Percentiles rank a stretch among this genome's conserved stretches.
Evolutionary conservation across 2,329 filamentous ascomycete species (phyloP).

Genomic region (Colletotrichum sp.): DNA sequence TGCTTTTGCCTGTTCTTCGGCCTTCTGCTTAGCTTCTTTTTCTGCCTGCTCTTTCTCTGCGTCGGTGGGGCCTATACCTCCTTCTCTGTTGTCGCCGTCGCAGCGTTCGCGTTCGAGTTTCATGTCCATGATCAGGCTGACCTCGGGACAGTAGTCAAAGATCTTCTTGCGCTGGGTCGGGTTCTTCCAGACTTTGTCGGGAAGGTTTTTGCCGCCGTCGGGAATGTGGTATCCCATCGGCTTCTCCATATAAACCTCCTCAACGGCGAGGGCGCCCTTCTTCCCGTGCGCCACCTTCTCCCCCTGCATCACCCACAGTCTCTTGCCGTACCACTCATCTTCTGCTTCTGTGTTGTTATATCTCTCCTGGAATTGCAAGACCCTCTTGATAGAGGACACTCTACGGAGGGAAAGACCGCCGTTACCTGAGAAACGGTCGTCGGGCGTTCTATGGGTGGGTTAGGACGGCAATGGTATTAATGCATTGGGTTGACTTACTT

Average conservation of each 20-base stretch:
- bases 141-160: conserved; percentile 61
- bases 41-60: conserved; percentile 10
- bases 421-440: conserved; percentile 55
- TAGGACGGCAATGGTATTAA: neutral
- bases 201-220: conserved; percentile 44
- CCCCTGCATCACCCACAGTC: conserved; percentile 51
- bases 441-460: conserved; percentile 30
- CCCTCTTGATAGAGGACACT: conserved; percentile 52
- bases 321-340: conserved; percentile 60
- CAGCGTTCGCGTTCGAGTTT: conserved; percentile 56
- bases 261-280: conserved; percentile 51
- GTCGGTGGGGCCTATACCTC: conserved; percentile 23
- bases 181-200: conserved; percentile 52
- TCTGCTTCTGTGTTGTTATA: conserved; percentile 56
- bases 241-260: conserved; percentile 52
- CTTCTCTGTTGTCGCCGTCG: conserved; percentile 35
- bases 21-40: conserved; percentile 17
- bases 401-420: conserved; percentile 60
- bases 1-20: neutral
- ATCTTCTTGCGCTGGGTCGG: conserved; percentile 47
- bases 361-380: conserved; percentile 55
- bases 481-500: conserved; percentile 35
- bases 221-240: conserved; percentile 61
- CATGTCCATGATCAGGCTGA: conserved; percentile 62
- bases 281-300: conserved; percentile 49